Conservation (phyloP, 2,329 filamentous ascomycete genomes). For the Aureobasidium mangrovei region DNA sequence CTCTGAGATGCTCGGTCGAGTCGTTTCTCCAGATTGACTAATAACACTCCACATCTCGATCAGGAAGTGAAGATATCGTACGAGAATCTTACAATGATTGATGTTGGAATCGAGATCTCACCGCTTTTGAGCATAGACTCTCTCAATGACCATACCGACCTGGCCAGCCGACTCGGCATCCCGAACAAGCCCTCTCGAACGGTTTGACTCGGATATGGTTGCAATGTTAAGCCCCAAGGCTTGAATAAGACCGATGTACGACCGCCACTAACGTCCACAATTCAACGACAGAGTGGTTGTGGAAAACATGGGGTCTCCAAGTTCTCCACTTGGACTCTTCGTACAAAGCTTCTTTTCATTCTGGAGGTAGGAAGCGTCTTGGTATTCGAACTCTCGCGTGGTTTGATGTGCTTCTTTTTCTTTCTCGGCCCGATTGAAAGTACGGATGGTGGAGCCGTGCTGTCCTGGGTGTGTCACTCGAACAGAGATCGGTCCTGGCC, state of each 20-base stretch:
- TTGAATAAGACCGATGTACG: constrained; percentile 1
- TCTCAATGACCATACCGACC: neutral
- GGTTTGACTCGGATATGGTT: neutral
- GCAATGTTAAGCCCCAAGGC: neutral
- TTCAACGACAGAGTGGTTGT: neutral
- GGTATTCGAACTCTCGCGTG: neutral
- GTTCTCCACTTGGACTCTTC: constrained; percentile 6
- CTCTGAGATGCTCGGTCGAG: too few relatives aligned
- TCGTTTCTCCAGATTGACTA: neutral
- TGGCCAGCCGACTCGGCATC: neutral
- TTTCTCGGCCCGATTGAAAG: neutral
- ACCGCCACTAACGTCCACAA: neutral
- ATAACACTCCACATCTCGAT: neutral
- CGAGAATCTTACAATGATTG: neutral
- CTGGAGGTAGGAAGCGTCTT: constrained; percentile 3
- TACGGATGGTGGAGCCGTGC: neutral
- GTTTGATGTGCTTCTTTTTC: neutral
- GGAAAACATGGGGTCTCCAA: neutral
- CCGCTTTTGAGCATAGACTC: neutral
- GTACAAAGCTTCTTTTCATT: neutral
- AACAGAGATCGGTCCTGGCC: neutral
- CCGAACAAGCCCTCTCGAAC: neutral
- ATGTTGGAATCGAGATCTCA: neutral
- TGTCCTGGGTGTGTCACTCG: neutral
- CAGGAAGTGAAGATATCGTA: neutral